Percentiles rank a stretch among this genome's conserved stretches.
Conservation (phyloP, 306 rosid genomes). For the Elaeagnus macrophylla region DNA sequence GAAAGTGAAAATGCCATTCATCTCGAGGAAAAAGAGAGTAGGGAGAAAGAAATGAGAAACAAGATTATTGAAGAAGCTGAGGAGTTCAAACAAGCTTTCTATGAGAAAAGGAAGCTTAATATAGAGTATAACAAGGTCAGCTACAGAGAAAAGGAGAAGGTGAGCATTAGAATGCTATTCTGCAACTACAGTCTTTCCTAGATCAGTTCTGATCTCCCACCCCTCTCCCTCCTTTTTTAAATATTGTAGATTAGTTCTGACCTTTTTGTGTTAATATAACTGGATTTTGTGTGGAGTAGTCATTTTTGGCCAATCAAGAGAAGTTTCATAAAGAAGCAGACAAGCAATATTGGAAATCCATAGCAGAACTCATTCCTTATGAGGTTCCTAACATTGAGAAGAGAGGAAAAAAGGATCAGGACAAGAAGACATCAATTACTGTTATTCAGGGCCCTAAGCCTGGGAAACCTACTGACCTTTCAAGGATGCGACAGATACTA, state of each 20-base stretch:
- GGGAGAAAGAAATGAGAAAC: conserved; percentile 81
- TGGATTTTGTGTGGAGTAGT: conserved; percentile 36
- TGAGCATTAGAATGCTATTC: conserved; percentile 16
- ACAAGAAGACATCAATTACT: conserved; percentile 63
- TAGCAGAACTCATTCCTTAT: conserved; percentile 87
- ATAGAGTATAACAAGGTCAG: conserved; percentile 74
- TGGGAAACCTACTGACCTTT: conserved; percentile 94
- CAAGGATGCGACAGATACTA: conserved; percentile 80
- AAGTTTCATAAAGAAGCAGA: conserved; percentile 95
- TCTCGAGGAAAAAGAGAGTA: conserved; percentile 91
- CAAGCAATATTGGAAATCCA: conserved; percentile 92
- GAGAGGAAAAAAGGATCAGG: conserved; percentile 96
- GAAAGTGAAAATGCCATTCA: conserved; percentile 74
- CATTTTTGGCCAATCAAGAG: conserved; percentile 71
- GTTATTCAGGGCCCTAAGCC: conserved; percentile 98
- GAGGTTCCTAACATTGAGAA: conserved; percentile 94
- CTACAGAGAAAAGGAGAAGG: conserved; percentile 97
- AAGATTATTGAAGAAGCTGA: conserved; percentile 94
- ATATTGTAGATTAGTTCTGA: too few relatives aligned
- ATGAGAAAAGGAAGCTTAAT: conserved; percentile 90
- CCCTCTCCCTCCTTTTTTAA: too few relatives aligned
- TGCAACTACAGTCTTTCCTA: not conserved
- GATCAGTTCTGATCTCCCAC: not conserved
- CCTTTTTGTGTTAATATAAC: conserved; percentile 6
- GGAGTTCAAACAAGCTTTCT: conserved; percentile 66